Evolutionary conservation across 495 filamentous ascomycete genomes (phyloP), one percentile per base, ranked within the genome.

Genomic region (Aspergillus taichungensis): DNA sequence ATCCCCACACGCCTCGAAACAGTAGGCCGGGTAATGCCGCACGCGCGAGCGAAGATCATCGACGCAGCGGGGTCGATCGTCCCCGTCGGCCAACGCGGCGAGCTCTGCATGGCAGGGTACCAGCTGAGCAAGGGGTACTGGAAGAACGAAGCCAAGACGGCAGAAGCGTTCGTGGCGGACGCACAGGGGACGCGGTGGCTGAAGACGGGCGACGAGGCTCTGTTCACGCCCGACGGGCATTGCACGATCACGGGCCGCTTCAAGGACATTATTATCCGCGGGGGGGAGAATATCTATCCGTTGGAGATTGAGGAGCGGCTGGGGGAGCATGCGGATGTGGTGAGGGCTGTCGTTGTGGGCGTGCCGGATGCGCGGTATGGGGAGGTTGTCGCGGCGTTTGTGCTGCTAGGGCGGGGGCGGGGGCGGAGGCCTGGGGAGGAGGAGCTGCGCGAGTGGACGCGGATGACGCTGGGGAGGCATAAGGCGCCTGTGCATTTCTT

Each of bases 211-310:
- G 83, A 86, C 50, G 82, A 86, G 62, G 83, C 79, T 1, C 68
- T 78, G 0, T 83, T 86, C 53, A 75, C 82, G 47, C 71, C 75
- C 14, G 59, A 75, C 29, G 82, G 83, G 4, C 80, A 81, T 52
- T 82, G 78, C 51, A 69, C 62, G 9, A 83, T 87, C 49, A 83
- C 80, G 3, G 78, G 79, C 8, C 63, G 88, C 10, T 86, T 94
- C 53, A 94, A 94, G 64, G 88, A 95, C 48, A 67, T 94, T 37
- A 85, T 95, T 49, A 94, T 94, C 48, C 73, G 84, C 28, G 89
- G 83, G 0, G 66, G 67, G 13, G 67, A 76, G 4, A 71, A 80
- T 34, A 57, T 85, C 0, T 69, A 76, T 27, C 65, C 66, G 34
- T 85, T 78, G 78, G 76, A 76, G 3, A 63, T 78, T 32, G 61